phyloP scores from a whole-genome alignment of 225 moss, liverwort and hornwort species.

The Pseudoscleropodium purum region DNA sequence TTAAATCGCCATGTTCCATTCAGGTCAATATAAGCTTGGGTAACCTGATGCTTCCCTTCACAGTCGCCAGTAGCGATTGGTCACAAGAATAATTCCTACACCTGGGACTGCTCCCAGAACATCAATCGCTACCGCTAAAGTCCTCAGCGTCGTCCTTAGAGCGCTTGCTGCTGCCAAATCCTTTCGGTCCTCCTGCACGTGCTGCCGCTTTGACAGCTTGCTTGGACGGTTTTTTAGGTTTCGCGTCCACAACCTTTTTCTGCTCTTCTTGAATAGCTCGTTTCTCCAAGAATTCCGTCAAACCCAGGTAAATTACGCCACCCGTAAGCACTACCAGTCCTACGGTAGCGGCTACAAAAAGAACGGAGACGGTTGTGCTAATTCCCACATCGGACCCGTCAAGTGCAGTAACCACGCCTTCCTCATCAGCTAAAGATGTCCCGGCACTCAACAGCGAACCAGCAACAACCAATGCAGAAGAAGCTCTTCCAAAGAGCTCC shows the following conservation, averaged over 20 bases:
- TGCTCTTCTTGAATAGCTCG: conserved; percentile 33
- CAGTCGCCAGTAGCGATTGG: neutral
- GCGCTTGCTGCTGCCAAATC: conserved; percentile 32
- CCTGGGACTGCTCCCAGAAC: neutral
- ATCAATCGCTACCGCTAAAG: neutral
- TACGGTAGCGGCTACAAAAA: conserved; percentile 26
- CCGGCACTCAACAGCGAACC: conserved; percentile 5
- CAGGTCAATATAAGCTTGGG: neutral
- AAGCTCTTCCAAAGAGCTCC: neutral
- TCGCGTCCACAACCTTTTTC: conserved; percentile 13
- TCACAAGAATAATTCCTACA: neutral
- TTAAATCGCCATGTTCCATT: neutral
- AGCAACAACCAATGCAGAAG: conserved; percentile 3
- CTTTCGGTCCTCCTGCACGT: conserved; percentile 35
- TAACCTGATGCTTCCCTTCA: neutral
- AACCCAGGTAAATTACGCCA: conserved; percentile 29
- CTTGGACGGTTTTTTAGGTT: conserved; percentile 23
- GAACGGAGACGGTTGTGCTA: conserved; percentile 22
- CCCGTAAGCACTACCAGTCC: conserved; percentile 24
- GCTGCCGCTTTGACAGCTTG: conserved; percentile 17
- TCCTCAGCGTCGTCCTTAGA: conserved; percentile 21
- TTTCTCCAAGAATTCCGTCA: conserved; percentile 38
- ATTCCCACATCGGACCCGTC: conserved; percentile 28
- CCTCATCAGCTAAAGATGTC: conserved; percentile 24
- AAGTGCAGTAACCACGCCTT: neutral